Base-by-base conservation (phyloP, 1,139 yeast genomes). In the Saccharomyces uvarum region DNA sequence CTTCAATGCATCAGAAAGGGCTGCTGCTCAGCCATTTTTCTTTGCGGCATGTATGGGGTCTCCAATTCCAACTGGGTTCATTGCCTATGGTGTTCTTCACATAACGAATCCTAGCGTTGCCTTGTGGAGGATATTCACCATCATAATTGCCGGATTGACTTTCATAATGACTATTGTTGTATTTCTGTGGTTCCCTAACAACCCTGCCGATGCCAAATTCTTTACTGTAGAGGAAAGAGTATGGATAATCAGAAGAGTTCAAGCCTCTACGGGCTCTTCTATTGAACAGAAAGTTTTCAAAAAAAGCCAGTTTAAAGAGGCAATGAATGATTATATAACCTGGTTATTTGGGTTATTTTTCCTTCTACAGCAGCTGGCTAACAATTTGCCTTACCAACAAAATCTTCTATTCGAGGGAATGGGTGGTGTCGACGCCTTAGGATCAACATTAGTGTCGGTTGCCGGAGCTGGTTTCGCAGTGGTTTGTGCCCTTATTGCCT, bases 381-480 rank as follows among this genome's bases (percentile, higher is more conserved):
- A 78, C 59, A 77, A 77, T 60, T 69, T 77, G 53, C 71, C 78
- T 4, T 78, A 77, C 58, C 80, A 77, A 60, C 77, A 77, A 57
- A 76, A 74, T 52, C 62, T 77, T 49, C 65, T 78, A 50, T 78
- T 73, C 55, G 70, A 69, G 27, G 71, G 70, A 48, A 70, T 77
- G 64, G 80, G 80, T 51, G 75, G 66, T 41, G 67, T 78, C 41
- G 63, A 73, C 24, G 74, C 72, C 59, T 68, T 80, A 53, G 74
- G 73, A 52, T 75, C 83, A 1, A 78, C 82, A 0, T 65, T 80
- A 41, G 81, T 80, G 4, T 75, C 82, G 4, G 81, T 79, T 51
- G 82, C 81, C 1, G 73, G 77, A 47, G 77, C 79, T 50, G 78
- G 80, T 0, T 78, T 72, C 56, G 72, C 77, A 1, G 68, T 70